Base-by-base conservation (phyloP, 192 early-diverging fungal species). In the Phlyctochytrium planicorne region DNA sequence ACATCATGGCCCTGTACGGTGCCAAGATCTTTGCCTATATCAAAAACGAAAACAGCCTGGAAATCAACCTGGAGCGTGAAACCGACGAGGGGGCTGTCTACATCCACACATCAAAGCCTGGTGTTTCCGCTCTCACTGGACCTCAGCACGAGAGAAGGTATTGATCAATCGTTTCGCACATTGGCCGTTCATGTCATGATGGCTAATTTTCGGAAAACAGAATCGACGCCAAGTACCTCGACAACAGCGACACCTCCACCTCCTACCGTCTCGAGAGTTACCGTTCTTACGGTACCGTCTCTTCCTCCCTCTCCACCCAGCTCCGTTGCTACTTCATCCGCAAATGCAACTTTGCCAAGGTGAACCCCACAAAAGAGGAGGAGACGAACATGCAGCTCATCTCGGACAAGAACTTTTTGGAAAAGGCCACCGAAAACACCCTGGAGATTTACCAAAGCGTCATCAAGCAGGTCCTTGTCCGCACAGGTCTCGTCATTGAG, bases 241-340 rank as follows among this genome's bases (percentile, higher is more conserved):
- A 98, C 71, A 34, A 65, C n/a, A 76, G 81, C 68, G 89, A 87
- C 72, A 74, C 72, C 32, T 80, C 83, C 29, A 72, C 78, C 24
- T 92, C 95, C 36, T 98, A 87, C 83, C 92, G 96, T 60, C 73
- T 98, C 12, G 96, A 98, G 78, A 92, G 92, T 17, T 98, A 96
- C 71, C 93, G 94, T 78, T 97, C 96, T 67, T 88, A 87, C 70
- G 95, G 94, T 50, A 95, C 89, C 62, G 95, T 94, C 0, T 92
- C 94, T 30, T 90, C 88, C 55, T 89, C 88, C 30, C 84, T 91
- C n/a, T 88, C 94, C 40, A 80, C 82, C 24, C 91, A 93, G 77
- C 86, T 98, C 59, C 93, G 96, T 67, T 89, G 91, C 69, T 98
- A 97, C 83, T 97, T 98, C 85, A 88, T 97, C 57, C 88, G 86